Evolutionary conservation across 2,329 filamentous ascomycete genomes (phyloP).

Genomic region (Exophiala phaeomuriformis): DNA sequence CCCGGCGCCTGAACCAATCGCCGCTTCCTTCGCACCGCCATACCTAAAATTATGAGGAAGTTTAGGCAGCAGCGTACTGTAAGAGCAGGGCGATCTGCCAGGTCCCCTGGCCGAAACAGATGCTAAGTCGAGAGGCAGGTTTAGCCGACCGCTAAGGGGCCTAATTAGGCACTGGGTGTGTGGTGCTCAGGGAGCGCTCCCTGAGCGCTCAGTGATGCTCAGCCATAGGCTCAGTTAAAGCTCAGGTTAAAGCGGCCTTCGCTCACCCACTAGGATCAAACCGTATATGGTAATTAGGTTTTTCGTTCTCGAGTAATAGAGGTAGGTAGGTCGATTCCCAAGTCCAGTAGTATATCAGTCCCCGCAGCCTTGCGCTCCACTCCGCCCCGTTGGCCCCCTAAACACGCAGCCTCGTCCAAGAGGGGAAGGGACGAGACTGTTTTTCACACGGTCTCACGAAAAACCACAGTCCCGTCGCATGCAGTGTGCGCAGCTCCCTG

Average conservation of each 20-base stretch:
- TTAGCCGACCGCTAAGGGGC: not conserved
- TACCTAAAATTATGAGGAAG: not conserved
- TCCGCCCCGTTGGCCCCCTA: no score
- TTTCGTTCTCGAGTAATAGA: constrained; percentile 14
- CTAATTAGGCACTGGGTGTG: not conserved
- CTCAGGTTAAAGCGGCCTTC: constrained; percentile 11
- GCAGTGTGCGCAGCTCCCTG: no score
- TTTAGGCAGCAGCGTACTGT: not conserved
- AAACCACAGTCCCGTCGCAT: no score
- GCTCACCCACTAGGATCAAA: constrained; percentile 12
- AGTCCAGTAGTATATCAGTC: no score
- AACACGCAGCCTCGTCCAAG: no score
- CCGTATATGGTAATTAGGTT: constrained; percentile 6
- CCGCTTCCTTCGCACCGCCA: no score
- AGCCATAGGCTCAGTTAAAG: constrained; percentile 8
- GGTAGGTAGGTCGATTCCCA: not conserved
- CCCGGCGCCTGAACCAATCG: no score
- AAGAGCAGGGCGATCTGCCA: not conserved
- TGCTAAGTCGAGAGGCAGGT: not conserved
- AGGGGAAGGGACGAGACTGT: no score
- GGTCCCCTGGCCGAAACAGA: not conserved
- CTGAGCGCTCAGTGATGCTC: constrained; percentile 5
- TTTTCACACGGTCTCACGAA: no score
- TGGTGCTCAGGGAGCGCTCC: not conserved
- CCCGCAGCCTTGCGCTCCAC: no score